phyloP scores from a whole-genome alignment of 805 yeast species.

The Yarrowia alimentaria region DNA sequence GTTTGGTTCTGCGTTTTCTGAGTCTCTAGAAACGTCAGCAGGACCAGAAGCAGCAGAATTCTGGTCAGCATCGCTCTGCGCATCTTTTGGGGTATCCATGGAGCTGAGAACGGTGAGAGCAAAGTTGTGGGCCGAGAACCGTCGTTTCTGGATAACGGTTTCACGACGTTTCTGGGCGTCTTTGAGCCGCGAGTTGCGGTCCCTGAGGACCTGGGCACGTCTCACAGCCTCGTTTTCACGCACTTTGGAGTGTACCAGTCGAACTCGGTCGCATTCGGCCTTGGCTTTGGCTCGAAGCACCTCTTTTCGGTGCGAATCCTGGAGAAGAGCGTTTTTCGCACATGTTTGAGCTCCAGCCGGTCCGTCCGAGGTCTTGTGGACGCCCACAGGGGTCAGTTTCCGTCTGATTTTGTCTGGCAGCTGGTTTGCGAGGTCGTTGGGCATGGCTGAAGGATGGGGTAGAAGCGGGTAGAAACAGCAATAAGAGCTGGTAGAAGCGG shows the following conservation, averaged over 20 bases:
- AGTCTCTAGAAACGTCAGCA: too few species aligned
- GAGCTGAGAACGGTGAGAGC: conserved; percentile 3
- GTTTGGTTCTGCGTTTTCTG: too few species aligned
- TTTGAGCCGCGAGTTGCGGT: conserved; percentile 4
- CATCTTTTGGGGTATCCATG: too few species aligned
- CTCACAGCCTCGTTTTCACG: conserved; percentile 15
- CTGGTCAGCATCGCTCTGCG: too few species aligned
- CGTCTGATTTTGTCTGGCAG: conserved; percentile 23
- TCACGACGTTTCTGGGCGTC: conserved; percentile 15
- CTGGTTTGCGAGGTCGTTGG: conserved; percentile 22
- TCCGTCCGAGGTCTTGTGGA: background rate
- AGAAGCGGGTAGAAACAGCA: too few species aligned
- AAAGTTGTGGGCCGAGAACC: conserved; percentile 21
- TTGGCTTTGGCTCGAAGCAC: too few species aligned
- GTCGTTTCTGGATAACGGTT: conserved; percentile 4
- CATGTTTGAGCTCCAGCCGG: background rate
- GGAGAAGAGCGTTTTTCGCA: background rate
- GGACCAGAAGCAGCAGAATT: too few species aligned
- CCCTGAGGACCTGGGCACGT: conserved; percentile 6
- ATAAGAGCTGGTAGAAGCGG: background rate
- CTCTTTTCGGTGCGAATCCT: too few species aligned
- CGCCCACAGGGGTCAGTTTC: conserved; percentile 12
- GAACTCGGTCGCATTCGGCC: conserved; percentile 19
- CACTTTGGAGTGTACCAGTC: conserved; percentile 7
- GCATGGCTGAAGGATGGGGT: too few species aligned